phyloP scores from a whole-genome alignment of 148 eudicot genomes.

The Hydrangea macrophylla region DNA sequence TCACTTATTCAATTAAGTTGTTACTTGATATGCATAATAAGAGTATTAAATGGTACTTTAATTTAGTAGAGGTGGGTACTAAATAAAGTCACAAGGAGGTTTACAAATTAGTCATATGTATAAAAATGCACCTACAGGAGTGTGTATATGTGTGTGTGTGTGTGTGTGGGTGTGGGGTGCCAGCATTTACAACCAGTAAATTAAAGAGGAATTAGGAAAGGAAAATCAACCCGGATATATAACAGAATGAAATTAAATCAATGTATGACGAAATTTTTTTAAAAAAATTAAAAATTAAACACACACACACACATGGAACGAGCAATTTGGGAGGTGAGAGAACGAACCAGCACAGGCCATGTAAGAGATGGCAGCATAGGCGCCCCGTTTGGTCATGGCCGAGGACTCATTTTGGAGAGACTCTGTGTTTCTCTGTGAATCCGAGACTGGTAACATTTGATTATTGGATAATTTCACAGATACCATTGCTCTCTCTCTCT shows the following conservation, averaged over 20 bases:
- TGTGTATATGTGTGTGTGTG: neutral
- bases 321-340: neutral
- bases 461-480: constrained; percentile 13
- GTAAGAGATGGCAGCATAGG: constrained; percentile 48
- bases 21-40: neutral
- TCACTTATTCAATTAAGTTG: neutral
- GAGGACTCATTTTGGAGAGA: neutral
- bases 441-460: constrained; percentile 20
- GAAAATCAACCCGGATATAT: neutral
- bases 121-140: neutral
- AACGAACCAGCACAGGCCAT: constrained; percentile 63
- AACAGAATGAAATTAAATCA: no score
- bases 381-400: constrained; percentile 40
- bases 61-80: no score
- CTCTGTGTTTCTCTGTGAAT: neutral
- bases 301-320: neutral
- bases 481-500: constrained; percentile 18
- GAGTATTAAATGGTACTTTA: neutral
- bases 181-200: no score
- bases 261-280: neutral
- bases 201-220: no score
- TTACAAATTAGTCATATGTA: neutral
- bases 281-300: no score
- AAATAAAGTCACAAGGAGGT: neutral
- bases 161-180: neutral